Evolutionary conservation across 345 rosid species (phyloP), one percentile per base, ranked within the genome.

Genomic region (Lepidium didymum): DNA sequence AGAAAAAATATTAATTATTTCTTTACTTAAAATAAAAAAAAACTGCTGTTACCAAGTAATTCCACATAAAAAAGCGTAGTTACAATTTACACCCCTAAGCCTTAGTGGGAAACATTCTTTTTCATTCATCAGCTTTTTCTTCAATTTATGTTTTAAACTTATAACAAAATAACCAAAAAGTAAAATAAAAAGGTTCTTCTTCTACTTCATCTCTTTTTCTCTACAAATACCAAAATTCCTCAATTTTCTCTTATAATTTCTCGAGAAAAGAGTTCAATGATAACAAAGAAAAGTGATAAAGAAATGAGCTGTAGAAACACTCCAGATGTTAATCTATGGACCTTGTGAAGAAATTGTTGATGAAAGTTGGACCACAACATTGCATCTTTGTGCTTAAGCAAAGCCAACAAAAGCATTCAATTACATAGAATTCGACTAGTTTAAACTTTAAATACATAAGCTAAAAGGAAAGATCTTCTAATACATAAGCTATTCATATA

Each of bases 31-130:
- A 19, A 19, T 19, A 19, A 19, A 19, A 19, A 19, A 19, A 19
- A 1, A 1, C 21, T 19, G 21, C 21, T n/a, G n/a, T n/a, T n/a
- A n/a, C n/a, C n/a, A n/a, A n/a, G n/a, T n/a, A n/a, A n/a, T n/a
- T n/a, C n/a, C n/a, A n/a, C n/a, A n/a, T n/a, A n/a, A n/a, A n/a
- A n/a, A n/a, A n/a, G n/a, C n/a, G n/a, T n/a, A n/a, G n/a, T n/a
- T n/a, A n/a, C n/a, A n/a, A n/a, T n/a, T n/a, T n/a, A n/a, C n/a
- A n/a, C n/a, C n/a, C n/a, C n/a, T 56, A 21, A 68, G 63, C 53
- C 55, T 75, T 10, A 75, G 73, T 62, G 69, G 78, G 74, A 75
- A 75, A 75, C 78, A 75, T 31, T 68, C 69, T 68, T 55, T 67
- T 67, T 75, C 67, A 16, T 38, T 40, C 8, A 3, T 8, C 74